Evolutionary conservation across 345 rosid species (phyloP).

Genomic region (Chamaenerion angustifolium): DNA sequence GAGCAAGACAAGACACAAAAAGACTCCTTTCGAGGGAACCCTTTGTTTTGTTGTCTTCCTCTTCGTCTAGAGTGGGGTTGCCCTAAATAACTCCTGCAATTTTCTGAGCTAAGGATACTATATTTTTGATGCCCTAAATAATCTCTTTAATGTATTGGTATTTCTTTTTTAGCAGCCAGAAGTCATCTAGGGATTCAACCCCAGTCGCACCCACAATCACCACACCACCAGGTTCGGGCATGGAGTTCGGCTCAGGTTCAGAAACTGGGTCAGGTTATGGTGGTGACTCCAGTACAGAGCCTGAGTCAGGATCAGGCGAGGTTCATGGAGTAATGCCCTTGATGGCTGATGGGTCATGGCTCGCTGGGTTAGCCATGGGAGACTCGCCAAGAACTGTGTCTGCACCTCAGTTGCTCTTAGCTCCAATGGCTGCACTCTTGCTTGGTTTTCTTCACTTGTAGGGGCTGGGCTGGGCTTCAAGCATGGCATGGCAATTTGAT

Average conservation of each 20-base stretch:
- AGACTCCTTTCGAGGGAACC: not conserved
- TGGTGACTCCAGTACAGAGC: not conserved
- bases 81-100: too few relatives aligned
- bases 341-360: conserved; percentile 1
- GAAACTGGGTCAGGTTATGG: conserved; percentile 8
- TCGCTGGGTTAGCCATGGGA: conserved; percentile 93
- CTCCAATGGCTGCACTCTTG: conserved; percentile 1
- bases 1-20: too few relatives aligned
- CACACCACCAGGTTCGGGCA: conserved; percentile 15
- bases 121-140: too few relatives aligned
- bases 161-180: conserved; percentile 42
- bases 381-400: conserved; percentile 26
- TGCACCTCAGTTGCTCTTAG: not conserved
- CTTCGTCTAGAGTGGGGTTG: too few relatives aligned
- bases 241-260: conserved; percentile 16
- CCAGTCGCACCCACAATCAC: conserved; percentile 24
- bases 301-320: conserved; percentile 8
- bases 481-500: not conserved
- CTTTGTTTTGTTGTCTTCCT: not conserved
- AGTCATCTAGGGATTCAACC: conserved; percentile 53
- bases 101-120: too few relatives aligned
- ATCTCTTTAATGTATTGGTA: not conserved
- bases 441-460: not conserved
- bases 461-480: not conserved
- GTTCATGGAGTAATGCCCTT: conserved; percentile 1